Percentiles rank a stretch among this genome's conserved stretches.
phyloP scores from a whole-genome alignment of 768 basidiomycete species.

The Hortiboletus campestris region DNA sequence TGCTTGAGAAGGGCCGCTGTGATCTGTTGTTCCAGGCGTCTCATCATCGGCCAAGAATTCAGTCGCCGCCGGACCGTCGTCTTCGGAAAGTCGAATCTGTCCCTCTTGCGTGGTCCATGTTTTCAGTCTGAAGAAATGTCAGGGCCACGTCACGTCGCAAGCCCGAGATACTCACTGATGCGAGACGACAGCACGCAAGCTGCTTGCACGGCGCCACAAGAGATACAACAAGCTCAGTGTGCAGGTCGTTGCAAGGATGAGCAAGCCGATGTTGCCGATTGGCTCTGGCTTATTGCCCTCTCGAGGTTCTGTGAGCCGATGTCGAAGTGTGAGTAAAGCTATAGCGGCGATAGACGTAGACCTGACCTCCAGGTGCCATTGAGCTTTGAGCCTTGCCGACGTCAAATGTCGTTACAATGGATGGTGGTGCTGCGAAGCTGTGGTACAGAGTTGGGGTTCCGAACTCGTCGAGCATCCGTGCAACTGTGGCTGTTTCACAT shows the following conservation, averaged over 20 bases:
- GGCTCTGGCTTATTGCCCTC: constrained; percentile 62
- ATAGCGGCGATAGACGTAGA: not conserved
- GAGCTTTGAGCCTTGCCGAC: not conserved
- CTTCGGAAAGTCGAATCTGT: constrained; percentile 62
- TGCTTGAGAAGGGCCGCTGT: constrained; percentile 24
- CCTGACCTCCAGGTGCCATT: constrained; percentile 29
- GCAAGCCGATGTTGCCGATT: constrained; percentile 51
- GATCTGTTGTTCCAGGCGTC: constrained; percentile 37
- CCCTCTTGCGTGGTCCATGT: constrained; percentile 55
- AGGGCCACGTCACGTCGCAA: not conserved
- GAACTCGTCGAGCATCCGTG: too few relatives aligned
- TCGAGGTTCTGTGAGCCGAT: constrained; percentile 47
- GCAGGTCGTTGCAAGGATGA: constrained; percentile 58
- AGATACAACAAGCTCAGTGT: constrained; percentile 57
- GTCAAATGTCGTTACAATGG: not conserved
- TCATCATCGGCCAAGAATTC: constrained; percentile 64
- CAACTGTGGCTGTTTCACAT: not conserved
- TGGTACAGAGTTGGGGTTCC: not conserved
- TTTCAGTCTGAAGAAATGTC: constrained; percentile 45
- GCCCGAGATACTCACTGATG: constrained; percentile 47
- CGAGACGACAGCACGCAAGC: constrained; percentile 55
- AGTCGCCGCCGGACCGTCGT: constrained; percentile 68
- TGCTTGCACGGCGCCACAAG: constrained; percentile 60
- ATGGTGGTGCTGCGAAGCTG: not conserved
- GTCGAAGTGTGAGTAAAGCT: not conserved